A percentile compares a stretch with the other conserved stretches of the same genome.
These are phyloP conservation scores for Endoconidiophora polonica DNA, from an alignment of 2,329 filamentous ascomycete species.

Conservation along the genomic window DNA sequence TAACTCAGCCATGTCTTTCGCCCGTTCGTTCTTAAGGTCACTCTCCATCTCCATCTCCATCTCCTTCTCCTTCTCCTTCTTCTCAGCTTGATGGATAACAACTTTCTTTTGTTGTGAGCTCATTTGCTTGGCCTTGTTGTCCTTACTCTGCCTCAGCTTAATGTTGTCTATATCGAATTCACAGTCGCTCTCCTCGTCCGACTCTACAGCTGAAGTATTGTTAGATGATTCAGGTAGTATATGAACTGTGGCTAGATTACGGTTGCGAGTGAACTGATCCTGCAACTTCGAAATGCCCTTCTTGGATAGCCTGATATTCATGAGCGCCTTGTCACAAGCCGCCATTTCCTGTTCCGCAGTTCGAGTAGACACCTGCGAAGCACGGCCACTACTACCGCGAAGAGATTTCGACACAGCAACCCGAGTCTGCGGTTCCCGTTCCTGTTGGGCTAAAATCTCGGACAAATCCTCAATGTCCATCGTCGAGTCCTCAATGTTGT, in stretches of 20 bases:
- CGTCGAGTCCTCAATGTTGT: conserved; percentile 42
- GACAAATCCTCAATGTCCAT: conserved; percentile 36
- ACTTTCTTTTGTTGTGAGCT: neutral
- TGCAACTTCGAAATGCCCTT: neutral
- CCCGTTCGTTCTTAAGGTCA: neutral
- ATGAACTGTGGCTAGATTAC: neutral
- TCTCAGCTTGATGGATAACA: neutral
- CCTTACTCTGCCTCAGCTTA: conserved; percentile 22
- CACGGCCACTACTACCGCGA: neutral
- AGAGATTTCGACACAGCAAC: neutral
- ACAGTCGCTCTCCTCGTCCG: conserved; percentile 15
- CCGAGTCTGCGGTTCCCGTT: neutral
- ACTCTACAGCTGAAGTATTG: conserved; percentile 16
- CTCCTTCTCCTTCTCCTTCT: neutral
- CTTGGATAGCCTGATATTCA: neutral
- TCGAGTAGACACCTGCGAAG: neutral
- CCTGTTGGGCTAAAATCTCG: conserved; percentile 23
- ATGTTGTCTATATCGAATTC: conserved; percentile 14
- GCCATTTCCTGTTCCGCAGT: conserved; percentile 5
- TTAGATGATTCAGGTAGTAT: neutral
- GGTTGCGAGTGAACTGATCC: no score
- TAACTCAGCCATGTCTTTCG: neutral
- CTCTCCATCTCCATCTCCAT: neutral
- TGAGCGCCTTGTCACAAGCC: conserved; percentile 9
- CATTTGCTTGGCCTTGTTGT: neutral